Evolutionary conservation across 78 protist species (phyloP).

Genomic region (Monocercomonoides exilis): DNA sequence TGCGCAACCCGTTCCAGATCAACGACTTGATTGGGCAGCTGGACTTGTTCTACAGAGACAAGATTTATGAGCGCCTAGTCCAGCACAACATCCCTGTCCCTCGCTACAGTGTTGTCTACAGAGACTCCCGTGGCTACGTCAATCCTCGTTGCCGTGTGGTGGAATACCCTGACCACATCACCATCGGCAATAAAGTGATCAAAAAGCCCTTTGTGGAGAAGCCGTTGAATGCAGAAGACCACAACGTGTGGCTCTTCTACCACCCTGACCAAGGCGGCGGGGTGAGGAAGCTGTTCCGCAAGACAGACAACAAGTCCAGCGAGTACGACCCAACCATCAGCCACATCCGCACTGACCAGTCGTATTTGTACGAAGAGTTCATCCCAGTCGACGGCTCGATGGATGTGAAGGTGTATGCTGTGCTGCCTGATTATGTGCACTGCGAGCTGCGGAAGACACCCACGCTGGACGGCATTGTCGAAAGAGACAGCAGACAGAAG

Average conservation of each 20-base stretch:
- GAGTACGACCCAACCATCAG: not conserved
- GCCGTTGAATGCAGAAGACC: constrained; percentile 81
- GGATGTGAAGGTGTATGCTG: constrained; percentile 63
- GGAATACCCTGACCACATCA: constrained; percentile 19
- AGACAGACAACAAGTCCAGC: constrained; percentile 27
- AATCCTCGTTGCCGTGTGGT: not conserved
- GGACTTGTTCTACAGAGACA: constrained; percentile 38
- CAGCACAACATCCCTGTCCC: constrained; percentile 48
- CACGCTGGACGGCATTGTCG: constrained; percentile 81
- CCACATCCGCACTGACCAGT: constrained; percentile 47
- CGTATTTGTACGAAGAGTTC: constrained; percentile 67
- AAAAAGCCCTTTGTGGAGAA: constrained; percentile 85
- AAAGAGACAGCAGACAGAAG: constrained; percentile 63
- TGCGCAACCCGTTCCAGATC: not conserved
- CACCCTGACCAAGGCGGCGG: constrained; percentile 70
- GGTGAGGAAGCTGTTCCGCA: constrained; percentile 70
- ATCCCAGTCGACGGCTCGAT: constrained; percentile 45
- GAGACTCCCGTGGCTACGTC: not conserved
- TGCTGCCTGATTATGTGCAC: constrained; percentile 65
- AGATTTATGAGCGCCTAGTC: constrained; percentile 41
- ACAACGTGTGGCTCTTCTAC: constrained; percentile 77
- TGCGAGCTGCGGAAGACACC: constrained; percentile 91
- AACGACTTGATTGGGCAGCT: constrained; percentile 60
- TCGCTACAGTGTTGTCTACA: not conserved
- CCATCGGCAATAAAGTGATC: constrained; percentile 39